These are phyloP conservation scores for Hirsutella rhossiliensis DNA, from an alignment of 2,329 filamentous ascomycete genomes.

Conservation along the genomic window DNA sequence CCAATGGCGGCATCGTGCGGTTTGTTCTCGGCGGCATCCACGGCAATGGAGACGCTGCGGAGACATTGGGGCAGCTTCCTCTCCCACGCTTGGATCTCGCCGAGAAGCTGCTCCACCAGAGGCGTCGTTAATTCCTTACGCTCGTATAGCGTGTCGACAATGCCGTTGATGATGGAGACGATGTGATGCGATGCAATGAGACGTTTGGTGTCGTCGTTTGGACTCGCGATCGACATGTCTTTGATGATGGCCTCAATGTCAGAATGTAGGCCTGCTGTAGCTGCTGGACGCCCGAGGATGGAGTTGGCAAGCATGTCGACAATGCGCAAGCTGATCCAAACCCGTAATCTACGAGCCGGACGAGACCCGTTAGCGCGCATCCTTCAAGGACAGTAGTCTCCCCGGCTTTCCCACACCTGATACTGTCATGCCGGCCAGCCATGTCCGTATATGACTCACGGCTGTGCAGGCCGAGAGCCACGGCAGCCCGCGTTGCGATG, in stretches of 20 bases:
- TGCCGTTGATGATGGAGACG: slow-evolving; percentile 29
- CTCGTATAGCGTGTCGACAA: slow-evolving; percentile 28
- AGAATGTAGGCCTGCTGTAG: slow-evolving; percentile 17
- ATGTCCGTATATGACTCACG: slow-evolving; percentile 15
- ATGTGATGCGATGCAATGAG: slow-evolving; percentile 29
- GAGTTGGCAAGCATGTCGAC: slow-evolving; percentile 26
- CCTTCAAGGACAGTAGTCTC: neutral
- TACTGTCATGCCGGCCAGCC: slow-evolving; percentile 5
- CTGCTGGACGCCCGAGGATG: slow-evolving; percentile 24
- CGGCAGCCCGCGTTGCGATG: slow-evolving; percentile 43
- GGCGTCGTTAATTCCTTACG: slow-evolving; percentile 18
- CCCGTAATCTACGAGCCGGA: slow-evolving; percentile 14
- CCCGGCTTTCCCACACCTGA: slow-evolving; percentile 8
- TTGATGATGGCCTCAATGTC: slow-evolving; percentile 12
- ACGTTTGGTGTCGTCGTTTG: slow-evolving; percentile 8
- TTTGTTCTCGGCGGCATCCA: neutral
- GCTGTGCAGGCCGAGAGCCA: slow-evolving; percentile 42
- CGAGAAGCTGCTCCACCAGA: slow-evolving; percentile 26
- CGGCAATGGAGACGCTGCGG: slow-evolving; percentile 11
- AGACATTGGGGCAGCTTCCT: slow-evolving; percentile 25
- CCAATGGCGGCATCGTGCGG: slow-evolving; percentile 26
- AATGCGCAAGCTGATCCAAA: slow-evolving; percentile 25
- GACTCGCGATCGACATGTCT: slow-evolving; percentile 6
- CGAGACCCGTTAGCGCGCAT: neutral
- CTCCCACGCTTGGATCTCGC: slow-evolving; percentile 32